phyloP scores from a whole-genome alignment of 192 early-diverging fungal genomes.

The Geranomyces variabilis region DNA sequence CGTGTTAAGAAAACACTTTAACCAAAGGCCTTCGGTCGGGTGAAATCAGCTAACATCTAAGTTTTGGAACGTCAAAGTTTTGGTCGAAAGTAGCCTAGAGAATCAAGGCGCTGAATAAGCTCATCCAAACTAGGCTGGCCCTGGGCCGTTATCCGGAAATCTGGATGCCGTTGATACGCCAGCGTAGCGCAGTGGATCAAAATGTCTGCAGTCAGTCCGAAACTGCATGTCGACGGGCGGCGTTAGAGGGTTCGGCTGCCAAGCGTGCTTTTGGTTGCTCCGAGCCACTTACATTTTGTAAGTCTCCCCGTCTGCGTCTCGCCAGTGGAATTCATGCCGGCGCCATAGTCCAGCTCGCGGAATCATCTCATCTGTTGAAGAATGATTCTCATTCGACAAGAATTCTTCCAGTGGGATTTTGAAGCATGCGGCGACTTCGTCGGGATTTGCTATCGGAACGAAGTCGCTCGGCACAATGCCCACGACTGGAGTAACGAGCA shows the following conservation, averaged over 20 bases:
- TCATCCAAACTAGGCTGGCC: conserved; percentile 13
- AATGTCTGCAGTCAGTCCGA: conserved; percentile 33
- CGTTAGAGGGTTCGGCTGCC: no score
- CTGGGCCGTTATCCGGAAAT: conserved; percentile 24
- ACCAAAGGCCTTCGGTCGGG: neutral
- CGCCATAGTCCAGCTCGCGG: conserved; percentile 11
- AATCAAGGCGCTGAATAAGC: neutral
- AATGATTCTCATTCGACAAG: conserved; percentile 17
- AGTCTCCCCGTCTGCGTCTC: neutral
- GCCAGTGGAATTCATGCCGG: conserved; percentile 21
- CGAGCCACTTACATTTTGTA: conserved; percentile 27
- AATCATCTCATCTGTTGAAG: conserved; percentile 11
- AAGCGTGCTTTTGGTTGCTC: no score
- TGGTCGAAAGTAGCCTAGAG: conserved; percentile 17
- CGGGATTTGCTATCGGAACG: conserved; percentile 23
- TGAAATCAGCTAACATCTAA: neutral
- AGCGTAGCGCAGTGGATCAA: conserved; percentile 17
- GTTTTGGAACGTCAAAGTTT: neutral
- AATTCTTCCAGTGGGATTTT: conserved; percentile 33
- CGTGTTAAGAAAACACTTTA: no score
- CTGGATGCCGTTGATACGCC: conserved; percentile 20
- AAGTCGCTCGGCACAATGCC: conserved; percentile 15
- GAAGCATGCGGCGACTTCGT: conserved; percentile 41
- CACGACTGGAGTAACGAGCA: conserved; percentile 42
- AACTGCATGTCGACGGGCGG: conserved; percentile 9